phyloP scores from a whole-genome alignment of 352 stramenopile species.

The Phytophthora boehmeriae region DNA sequence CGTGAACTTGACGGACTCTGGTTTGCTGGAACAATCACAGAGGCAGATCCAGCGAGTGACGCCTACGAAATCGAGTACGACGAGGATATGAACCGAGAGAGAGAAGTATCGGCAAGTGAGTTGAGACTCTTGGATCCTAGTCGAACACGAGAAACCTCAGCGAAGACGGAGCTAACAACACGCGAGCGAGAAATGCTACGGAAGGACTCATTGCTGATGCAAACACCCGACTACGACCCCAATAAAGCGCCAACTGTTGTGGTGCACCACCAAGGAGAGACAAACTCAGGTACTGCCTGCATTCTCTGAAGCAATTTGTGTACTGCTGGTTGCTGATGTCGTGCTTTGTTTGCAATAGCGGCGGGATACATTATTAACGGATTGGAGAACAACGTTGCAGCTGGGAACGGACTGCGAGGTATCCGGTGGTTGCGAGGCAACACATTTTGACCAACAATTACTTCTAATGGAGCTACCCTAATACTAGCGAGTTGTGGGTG shows the following conservation, averaged over 20 bases:
- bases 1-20: conserved; percentile 77
- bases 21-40: conserved; percentile 74
- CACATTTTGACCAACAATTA: conserved; percentile 51
- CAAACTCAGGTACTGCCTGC: conserved; percentile 48
- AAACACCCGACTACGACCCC: conserved; percentile 68
- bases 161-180: conserved; percentile 25
- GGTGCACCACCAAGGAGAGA: conserved; percentile 78
- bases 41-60: conserved; percentile 45
- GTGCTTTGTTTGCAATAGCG: conserved; percentile 23
- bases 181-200: conserved; percentile 49
- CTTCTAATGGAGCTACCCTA: conserved; percentile 5
- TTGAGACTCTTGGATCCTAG: conserved; percentile 42
- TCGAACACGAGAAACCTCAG: conserved; percentile 12
- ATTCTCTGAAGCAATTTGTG: not conserved
- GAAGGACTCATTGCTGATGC: conserved; percentile 66
- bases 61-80: conserved; percentile 82
- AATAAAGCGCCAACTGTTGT: conserved; percentile 76
- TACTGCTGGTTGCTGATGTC: conserved; percentile 10
- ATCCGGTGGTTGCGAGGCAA: conserved; percentile 85
- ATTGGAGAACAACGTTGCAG: conserved; percentile 83
- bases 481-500: conserved; percentile 11
- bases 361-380: conserved; percentile 86
- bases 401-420: conserved; percentile 75
- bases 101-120: conserved; percentile 57
- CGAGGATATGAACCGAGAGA: conserved; percentile 77